These are phyloP conservation scores for Mayamaea pseudoterrestris DNA, from an alignment of 108 stramenopile genomes.

Conservation along the genomic window DNA sequence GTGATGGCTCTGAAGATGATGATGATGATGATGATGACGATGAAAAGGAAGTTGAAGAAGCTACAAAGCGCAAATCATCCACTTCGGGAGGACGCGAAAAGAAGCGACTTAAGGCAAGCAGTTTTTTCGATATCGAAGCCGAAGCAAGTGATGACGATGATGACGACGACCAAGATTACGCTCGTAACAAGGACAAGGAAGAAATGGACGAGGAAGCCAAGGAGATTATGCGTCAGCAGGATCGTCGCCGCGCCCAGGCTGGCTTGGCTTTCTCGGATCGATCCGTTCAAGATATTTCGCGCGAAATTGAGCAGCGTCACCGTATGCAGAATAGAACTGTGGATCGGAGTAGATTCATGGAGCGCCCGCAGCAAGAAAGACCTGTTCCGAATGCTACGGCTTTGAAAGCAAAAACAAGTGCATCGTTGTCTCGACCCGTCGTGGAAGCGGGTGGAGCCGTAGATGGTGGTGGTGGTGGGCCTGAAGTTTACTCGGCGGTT, in stretches of 20 bases:
- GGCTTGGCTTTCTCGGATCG: conserved; percentile 21
- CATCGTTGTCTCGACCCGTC: too few relatives aligned
- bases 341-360: conserved; percentile 13
- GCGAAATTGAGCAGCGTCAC: conserved; percentile 76
- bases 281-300: conserved; percentile 59
- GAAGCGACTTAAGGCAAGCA: conserved; percentile 41
- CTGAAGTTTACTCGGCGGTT: conserved; percentile 56
- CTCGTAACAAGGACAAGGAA: conserved; percentile 25
- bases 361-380: conserved; percentile 1
- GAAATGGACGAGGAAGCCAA: conserved; percentile 80
- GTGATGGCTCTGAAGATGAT: conserved; percentile 30
- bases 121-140: conserved; percentile 83
- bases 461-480: conserved; percentile 21
- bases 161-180: conserved; percentile 66
- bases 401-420: too few relatives aligned
- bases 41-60: conserved; percentile 38
- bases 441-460: conserved; percentile 8
- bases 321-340: conserved; percentile 48
- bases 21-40: conserved; percentile 54
- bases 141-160: conserved; percentile 74
- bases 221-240: conserved; percentile 74
- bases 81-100: conserved; percentile 15
- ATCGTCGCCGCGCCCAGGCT: conserved; percentile 66
- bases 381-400: not conserved
- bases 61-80: conserved; percentile 15